Evolutionary conservation across 2,329 filamentous ascomycete species (phyloP).

Genomic region (Xylariales sp.): DNA sequence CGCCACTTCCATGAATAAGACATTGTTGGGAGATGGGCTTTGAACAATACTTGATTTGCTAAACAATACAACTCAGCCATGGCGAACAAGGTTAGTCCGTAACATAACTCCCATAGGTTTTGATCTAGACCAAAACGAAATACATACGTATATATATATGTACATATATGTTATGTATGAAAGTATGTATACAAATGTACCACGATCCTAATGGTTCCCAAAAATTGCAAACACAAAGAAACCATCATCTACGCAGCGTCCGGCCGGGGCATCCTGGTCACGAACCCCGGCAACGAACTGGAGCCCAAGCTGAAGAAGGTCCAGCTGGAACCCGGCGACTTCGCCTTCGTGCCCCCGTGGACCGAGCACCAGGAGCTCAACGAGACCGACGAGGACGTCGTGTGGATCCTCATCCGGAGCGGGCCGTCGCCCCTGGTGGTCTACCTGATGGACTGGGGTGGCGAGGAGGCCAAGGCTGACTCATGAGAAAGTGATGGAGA

Average conservation of each 20-base stretch:
- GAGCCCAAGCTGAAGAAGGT: slow-evolving; percentile 42
- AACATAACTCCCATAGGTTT: no score
- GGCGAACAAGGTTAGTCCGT: slow-evolving; percentile 55
- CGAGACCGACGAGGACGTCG: slow-evolving; percentile 52
- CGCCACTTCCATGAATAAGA: no score
- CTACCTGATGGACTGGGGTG: slow-evolving; percentile 60
- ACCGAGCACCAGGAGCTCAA: slow-evolving; percentile 69
- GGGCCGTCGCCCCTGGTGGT: slow-evolving; percentile 58
- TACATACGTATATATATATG: no score
- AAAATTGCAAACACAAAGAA: no score
- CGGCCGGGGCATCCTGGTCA: slow-evolving; percentile 58
- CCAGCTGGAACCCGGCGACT: slow-evolving; percentile 59
- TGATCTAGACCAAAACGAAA: no score
- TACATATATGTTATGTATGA: no score
- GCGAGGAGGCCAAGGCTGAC: slow-evolving; percentile 32
- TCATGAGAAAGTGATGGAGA: slow-evolving; percentile 11
- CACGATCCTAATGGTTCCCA: no score
- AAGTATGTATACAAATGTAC: no score
- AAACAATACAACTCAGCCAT: no score
- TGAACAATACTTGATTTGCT: no score
- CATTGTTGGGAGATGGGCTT: no score
- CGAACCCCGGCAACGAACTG: slow-evolving; percentile 47
- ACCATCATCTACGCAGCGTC: slow-evolving; percentile 63
- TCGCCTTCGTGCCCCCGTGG: slow-evolving; percentile 65
- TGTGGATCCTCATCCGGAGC: slow-evolving; percentile 63